Conservation (phyloP, 345 rosid genomes). For the Citrus reticulata region DNA sequence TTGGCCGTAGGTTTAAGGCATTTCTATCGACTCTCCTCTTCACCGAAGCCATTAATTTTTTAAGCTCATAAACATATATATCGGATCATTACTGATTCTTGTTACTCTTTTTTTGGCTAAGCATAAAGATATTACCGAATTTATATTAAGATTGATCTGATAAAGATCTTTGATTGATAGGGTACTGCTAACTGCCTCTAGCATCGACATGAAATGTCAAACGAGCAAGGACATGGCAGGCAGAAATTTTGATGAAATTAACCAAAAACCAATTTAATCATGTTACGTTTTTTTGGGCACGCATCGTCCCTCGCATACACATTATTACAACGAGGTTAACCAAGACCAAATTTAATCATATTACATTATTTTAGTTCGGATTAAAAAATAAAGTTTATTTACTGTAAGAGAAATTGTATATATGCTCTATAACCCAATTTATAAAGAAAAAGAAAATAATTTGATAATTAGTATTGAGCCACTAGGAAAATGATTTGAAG, state of each 20-base stretch:
- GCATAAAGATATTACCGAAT: background rate
- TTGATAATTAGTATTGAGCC: no score
- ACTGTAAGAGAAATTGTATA: no score
- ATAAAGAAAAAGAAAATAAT: no score
- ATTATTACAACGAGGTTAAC: background rate
- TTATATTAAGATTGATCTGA: background rate
- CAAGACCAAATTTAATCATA: background rate
- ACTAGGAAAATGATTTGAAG: no score
- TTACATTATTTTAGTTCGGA: background rate
- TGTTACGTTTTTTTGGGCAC: background rate
- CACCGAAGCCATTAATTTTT: background rate
- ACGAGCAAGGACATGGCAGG: no score
- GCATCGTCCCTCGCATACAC: background rate
- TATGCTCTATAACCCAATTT: no score
- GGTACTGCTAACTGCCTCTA: background rate
- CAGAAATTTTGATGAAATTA: background rate
- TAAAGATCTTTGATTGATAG: background rate
- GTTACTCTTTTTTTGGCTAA: background rate
- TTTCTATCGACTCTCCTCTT: background rate
- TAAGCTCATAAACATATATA: background rate
- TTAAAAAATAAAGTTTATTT: no score
- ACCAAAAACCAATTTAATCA: background rate
- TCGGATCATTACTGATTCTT: background rate
- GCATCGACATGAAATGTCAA: no score
- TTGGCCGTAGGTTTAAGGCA: background rate